These are phyloP conservation scores for Capronia coronata DNA, from an alignment of 2,329 filamentous ascomycete genomes.

Conservation along the genomic window DNA sequence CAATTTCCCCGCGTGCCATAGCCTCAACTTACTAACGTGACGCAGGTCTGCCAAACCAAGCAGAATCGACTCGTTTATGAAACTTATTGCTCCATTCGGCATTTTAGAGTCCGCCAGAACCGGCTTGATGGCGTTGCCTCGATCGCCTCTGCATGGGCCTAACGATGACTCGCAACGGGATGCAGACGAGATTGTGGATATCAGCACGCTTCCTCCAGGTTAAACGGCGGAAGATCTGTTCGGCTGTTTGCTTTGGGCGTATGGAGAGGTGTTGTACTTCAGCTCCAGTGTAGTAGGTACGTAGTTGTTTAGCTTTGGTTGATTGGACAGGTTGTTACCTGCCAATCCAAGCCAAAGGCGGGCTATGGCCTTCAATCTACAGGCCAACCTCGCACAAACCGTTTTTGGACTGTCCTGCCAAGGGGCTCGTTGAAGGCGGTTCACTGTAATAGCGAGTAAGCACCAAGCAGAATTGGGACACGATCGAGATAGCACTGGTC, in stretches of 20 bases:
- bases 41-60: constrained; percentile 78
- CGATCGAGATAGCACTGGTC: too few species aligned
- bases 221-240: constrained; percentile 39
- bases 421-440: too few species aligned
- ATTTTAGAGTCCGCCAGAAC: constrained; percentile 94
- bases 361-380: too few species aligned
- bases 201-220: constrained; percentile 85
- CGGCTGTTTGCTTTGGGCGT: constrained; percentile 5
- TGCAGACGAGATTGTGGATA: constrained; percentile 89
- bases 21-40: constrained; percentile 12
- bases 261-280: background rate
- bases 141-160: constrained; percentile 74
- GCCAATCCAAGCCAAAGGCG: background rate
- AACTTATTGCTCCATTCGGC: constrained; percentile 87
- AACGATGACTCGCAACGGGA: constrained; percentile 74
- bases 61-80: constrained; percentile 96
- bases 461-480: too few species aligned
- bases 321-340: background rate
- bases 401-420: too few species aligned
- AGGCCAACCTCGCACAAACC: too few species aligned
- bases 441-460: too few species aligned
- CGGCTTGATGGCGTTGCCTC: constrained; percentile 91
- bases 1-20: constrained; percentile 3
- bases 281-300: background rate
- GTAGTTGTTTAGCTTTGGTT: too few species aligned